These are phyloP conservation scores for Trametes meyenii DNA, from an alignment of 768 basidiomycete genomes.

Conservation along the genomic window DNA sequence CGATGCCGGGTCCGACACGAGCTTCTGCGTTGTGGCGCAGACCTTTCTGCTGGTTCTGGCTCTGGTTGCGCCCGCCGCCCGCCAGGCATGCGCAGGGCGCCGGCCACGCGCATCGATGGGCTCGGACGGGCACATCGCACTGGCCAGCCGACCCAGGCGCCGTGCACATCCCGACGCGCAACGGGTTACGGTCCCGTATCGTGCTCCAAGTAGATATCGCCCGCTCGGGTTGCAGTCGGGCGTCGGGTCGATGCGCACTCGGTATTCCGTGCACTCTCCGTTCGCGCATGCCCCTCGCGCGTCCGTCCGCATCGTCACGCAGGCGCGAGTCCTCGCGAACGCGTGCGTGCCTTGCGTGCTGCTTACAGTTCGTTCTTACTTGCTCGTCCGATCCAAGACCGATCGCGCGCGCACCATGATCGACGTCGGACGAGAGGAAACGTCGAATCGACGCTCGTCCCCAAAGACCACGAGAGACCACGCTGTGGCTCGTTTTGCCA, in stretches of 20 bases:
- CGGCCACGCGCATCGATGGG: too few species aligned
- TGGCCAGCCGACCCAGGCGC: neutral
- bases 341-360: neutral
- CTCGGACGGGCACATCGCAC: too few species aligned
- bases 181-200: neutral
- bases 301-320: neutral
- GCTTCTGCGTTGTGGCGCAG: too few species aligned
- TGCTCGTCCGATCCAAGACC: conserved; percentile 9
- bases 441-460: neutral
- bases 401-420: conserved; percentile 2
- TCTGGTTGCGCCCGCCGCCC: too few species aligned
- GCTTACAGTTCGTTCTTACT: conserved; percentile 2
- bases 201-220: neutral
- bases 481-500: neutral
- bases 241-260: neutral
- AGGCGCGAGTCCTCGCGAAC: neutral
- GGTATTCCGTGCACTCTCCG: neutral
- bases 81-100: too few species aligned
- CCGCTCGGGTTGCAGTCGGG: neutral
- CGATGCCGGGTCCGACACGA: too few species aligned
- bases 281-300: neutral
- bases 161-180: neutral
- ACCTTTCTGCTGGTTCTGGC: too few species aligned
- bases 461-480: too few species aligned
- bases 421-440: conserved; percentile 3